phyloP scores from a whole-genome alignment of 2,329 filamentous ascomycete species.

The Bertia moriformis region DNA sequence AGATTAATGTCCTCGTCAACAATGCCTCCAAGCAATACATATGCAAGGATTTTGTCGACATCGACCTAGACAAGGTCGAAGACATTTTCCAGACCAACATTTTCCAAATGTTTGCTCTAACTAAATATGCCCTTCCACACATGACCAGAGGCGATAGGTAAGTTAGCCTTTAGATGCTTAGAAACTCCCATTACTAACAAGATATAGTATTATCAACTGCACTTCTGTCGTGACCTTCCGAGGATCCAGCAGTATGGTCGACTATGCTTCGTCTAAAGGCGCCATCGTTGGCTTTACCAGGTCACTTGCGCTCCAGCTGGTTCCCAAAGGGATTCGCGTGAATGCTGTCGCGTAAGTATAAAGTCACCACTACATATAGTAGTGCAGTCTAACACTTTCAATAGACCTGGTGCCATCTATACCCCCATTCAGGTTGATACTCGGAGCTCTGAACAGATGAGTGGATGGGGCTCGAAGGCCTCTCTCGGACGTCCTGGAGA shows the following conservation, averaged over 20 bases:
- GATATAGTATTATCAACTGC: slow-evolving; percentile 38
- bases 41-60: slow-evolving; percentile 34
- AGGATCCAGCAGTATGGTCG: slow-evolving; percentile 31
- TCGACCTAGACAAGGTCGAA: slow-evolving; percentile 36
- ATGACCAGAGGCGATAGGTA: slow-evolving; percentile 30
- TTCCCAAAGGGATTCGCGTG: slow-evolving; percentile 40
- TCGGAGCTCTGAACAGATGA: slow-evolving; percentile 16
- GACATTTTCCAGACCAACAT: slow-evolving; percentile 42
- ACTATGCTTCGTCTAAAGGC: slow-evolving; percentile 42
- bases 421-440: slow-evolving; percentile 18
- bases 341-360: slow-evolving; percentile 21
- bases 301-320: slow-evolving; percentile 32
- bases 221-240: slow-evolving; percentile 37
- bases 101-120: slow-evolving; percentile 41
- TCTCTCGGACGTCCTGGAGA: slow-evolving; percentile 17
- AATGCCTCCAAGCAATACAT: slow-evolving; percentile 42
- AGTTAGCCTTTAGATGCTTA: slow-evolving; percentile 14
- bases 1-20: slow-evolving; percentile 37
- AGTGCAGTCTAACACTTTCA: neutral
- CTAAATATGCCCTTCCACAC: slow-evolving; percentile 38
- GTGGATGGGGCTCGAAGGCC: slow-evolving; percentile 11
- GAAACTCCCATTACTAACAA: too few relatives aligned
- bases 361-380: neutral
- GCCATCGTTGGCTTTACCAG: slow-evolving; percentile 40
- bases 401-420: slow-evolving; percentile 1